phyloP scores from a whole-genome alignment of 495 filamentous ascomycete species.

The Trichoderma orchidacearum region DNA sequence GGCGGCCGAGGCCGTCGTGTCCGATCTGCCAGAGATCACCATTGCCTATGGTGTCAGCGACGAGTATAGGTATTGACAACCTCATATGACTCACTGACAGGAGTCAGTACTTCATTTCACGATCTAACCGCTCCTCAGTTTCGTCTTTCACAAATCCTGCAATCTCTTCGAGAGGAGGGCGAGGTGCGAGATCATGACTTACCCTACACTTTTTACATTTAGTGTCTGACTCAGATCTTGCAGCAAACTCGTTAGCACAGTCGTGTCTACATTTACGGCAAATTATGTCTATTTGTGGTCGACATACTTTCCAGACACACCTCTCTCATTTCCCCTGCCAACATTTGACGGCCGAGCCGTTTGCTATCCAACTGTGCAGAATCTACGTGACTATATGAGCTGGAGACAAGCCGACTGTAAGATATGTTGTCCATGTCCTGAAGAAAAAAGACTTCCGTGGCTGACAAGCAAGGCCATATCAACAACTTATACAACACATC shows the following conservation, averaged over 20 bases:
- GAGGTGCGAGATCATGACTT: slow-evolving; percentile 38
- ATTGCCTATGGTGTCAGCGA: slow-evolving; percentile 90
- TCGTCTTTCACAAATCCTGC: slow-evolving; percentile 72
- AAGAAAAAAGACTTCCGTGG: neutral
- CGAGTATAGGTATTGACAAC: slow-evolving; percentile 62
- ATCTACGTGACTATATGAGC: slow-evolving; percentile 85
- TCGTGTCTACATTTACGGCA: slow-evolving; percentile 87
- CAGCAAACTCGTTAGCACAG: slow-evolving; percentile 80
- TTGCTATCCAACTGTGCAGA: slow-evolving; percentile 62
- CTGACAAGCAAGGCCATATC: slow-evolving; percentile 56
- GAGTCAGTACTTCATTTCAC: neutral
- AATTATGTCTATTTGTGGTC: slow-evolving; percentile 78
- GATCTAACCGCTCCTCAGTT: slow-evolving; percentile 34
- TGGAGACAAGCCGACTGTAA: slow-evolving; percentile 95
- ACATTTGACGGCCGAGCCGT: slow-evolving; percentile 89
- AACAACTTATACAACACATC: slow-evolving; percentile 98
- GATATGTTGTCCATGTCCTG: slow-evolving; percentile 10
- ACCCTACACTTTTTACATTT: neutral
- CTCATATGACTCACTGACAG: neutral
- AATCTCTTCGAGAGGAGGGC: slow-evolving; percentile 75
- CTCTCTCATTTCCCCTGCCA: slow-evolving; percentile 62
- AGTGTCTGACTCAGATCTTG: slow-evolving; percentile 3
- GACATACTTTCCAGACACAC: slow-evolving; percentile 52
- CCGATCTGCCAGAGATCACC: slow-evolving; percentile 69
- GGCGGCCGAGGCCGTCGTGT: slow-evolving; percentile 69